Percentiles rank a stretch among this genome's conserved stretches.
phyloP scores from a whole-genome alignment of 179 eudicot genomes.

The Actinidia arguta region DNA sequence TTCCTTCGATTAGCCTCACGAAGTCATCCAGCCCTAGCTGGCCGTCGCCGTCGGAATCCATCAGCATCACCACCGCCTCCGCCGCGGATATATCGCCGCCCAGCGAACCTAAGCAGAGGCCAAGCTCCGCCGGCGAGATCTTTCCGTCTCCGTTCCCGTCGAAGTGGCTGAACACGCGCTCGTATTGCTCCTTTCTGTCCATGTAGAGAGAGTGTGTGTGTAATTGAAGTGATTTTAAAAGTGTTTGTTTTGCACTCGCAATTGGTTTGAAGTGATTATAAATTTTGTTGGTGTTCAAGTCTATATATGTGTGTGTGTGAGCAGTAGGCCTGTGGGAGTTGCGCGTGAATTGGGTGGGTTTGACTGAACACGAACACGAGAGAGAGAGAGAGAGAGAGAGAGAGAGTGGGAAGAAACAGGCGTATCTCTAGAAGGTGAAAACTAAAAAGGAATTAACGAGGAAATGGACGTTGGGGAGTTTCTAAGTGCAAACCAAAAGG shows the following conservation, averaged over 20 bases:
- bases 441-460: not conserved
- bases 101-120: conserved; percentile 36
- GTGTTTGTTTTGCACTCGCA: no score
- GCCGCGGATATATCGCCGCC: conserved; percentile 42
- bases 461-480: not conserved
- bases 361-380: not conserved
- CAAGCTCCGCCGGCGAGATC: conserved; percentile 59
- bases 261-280: no score
- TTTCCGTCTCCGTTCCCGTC: conserved; percentile 66
- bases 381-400: not conserved
- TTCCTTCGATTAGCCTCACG: conserved; percentile 39
- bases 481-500: no score
- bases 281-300: not conserved
- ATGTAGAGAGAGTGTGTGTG: not conserved
- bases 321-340: no score
- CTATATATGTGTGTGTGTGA: not conserved
- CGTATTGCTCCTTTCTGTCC: not conserved
- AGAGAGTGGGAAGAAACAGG: not conserved
- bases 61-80: conserved; percentile 51
- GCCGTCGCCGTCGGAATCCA: conserved; percentile 72
- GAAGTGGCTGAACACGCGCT: conserved; percentile 49
- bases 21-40: conserved; percentile 53
- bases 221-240: not conserved
- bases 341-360: not conserved
- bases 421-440: not conserved